Evolutionary conservation across 352 stramenopile species (phyloP), one percentile per base, ranked within the genome.

Genomic region (Globisporangium carolinianum): DNA sequence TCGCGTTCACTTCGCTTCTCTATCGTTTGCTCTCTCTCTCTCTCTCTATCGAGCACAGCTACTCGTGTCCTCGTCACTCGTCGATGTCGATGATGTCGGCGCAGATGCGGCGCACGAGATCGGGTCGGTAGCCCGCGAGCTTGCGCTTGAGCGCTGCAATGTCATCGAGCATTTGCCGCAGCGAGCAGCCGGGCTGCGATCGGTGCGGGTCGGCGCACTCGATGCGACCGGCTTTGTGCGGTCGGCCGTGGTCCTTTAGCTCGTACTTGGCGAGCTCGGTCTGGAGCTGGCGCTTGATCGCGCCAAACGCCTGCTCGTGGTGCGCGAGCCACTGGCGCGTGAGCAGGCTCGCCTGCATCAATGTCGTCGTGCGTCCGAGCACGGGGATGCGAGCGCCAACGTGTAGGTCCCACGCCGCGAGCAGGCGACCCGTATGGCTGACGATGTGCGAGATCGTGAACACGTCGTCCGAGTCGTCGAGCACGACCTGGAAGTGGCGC

Each of bases 381-480:
- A 92, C 51, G 6, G 69, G 60, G 18, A 92, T 68, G 5, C 79
- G 72, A 12, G 77, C 79, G 39, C 82, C 82, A 57, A 88, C 75
- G 51, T 86, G 73, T 45, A 92, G 65, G 38, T 92, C 82, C 74
- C 78, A 90, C 43, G 69, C 74, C 7, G 66, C 72, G 39, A 92
- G 68, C 42, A 75, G 51, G 1, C 62, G 54, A 8, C 79, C 82
- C 14, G 61, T 73, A n/a, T 62, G 49, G 2, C 81, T 69, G 0
- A 79, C 60, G 46, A 87, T 66, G 60, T 90, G 82, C 9, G 82
- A 92, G 64, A 90, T 87, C 47, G 82, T 92, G 47, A 87, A 89
- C 24, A 89, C 77, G 45, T 85, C 71, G 55, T 83, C 68, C 1
- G 79, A 76, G 53, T 87, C 76, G 43, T 85, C 72, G 11, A 89